These are phyloP conservation scores for Amylocarpus encephaloides DNA, from an alignment of 2,329 filamentous ascomycete genomes.

Conservation along the genomic window DNA sequence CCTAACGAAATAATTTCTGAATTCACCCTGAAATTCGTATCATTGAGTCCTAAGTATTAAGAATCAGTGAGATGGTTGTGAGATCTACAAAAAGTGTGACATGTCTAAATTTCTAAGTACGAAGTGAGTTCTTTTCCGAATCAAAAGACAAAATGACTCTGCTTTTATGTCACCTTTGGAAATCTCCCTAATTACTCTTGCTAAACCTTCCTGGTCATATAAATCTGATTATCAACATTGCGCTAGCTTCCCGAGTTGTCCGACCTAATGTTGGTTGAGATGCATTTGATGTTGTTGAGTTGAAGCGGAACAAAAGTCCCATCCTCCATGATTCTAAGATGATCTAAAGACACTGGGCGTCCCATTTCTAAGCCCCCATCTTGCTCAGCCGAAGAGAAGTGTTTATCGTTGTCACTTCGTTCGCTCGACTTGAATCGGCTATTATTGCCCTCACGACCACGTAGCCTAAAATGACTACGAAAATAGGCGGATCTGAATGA, in stretches of 20 bases:
- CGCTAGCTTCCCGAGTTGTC: not conserved
- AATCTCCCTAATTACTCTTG: not conserved
- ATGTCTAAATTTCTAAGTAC: no score
- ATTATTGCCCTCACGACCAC: no score
- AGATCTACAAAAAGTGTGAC: no score
- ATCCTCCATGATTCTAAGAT: not conserved
- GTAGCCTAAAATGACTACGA: not conserved
- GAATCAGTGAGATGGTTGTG: no score
- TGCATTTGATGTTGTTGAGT: not conserved
- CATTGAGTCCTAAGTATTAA: no score
- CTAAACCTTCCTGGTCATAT: not conserved
- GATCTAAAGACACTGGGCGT: not conserved
- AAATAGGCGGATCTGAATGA: not conserved
- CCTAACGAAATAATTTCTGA: no score
- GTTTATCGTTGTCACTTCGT: not conserved
- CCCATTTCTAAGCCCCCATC: not conserved
- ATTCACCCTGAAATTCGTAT: no score
- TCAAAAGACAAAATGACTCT: no score
- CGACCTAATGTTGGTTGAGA: not conserved
- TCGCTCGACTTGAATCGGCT: not conserved
- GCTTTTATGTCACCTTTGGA: no score
- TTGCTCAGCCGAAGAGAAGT: no score
- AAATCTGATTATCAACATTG: not conserved
- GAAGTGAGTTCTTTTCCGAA: no score
- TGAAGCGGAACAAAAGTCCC: not conserved